Base-by-base conservation (phyloP, 768 basidiomycete species). In the Lentinula lateritia region DNA sequence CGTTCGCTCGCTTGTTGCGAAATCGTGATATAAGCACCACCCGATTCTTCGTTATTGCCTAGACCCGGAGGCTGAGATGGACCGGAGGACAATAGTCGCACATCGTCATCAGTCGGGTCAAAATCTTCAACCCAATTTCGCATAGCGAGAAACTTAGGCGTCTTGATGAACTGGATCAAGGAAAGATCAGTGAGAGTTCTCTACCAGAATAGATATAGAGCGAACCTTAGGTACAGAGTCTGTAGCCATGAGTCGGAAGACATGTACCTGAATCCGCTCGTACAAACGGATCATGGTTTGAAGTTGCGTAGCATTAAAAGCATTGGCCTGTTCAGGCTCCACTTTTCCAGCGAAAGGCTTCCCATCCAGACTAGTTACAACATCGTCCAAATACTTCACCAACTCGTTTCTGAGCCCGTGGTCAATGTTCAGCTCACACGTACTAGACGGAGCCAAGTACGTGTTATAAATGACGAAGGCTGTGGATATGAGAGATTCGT, bases 341-440 rank as follows among this genome's bases (percentile, higher is more conserved):
- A 94, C 84, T 36, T 85, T 87, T 10, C 90, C 92, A 65, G 86
- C 85, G 76, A 92, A 90, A 0, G 83, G 71, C 72, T 90, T 92
- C 46, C 91, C 91, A 2, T 88, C 87, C 66, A 89, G 66, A 65
- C 76, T 87, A 52, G 87, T 88, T 65, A 95, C 90, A 32, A 94
- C 90, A 58, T 97, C 93, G 73, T 89, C 90, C 63, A 99, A 82
- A 72, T 98, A 98, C 66, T 88, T 90, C 62, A 93, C 90, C 57
- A 99, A 81, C 74, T 98, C 97, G 66, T 93, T 94, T 64, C 97
- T 88, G 42, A 99, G 80, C 42, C 90, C 92, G 72, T 99, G 97
- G 71, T 99, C 97, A 66, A 99, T 99, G 75, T 99, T 99, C 63
- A 99, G 84, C 75, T 98, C 97, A 75, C 90, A 93, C 62, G 89